phyloP scores from a whole-genome alignment of 1,139 yeast genomes.

The Geotrichum restrictum region DNA sequence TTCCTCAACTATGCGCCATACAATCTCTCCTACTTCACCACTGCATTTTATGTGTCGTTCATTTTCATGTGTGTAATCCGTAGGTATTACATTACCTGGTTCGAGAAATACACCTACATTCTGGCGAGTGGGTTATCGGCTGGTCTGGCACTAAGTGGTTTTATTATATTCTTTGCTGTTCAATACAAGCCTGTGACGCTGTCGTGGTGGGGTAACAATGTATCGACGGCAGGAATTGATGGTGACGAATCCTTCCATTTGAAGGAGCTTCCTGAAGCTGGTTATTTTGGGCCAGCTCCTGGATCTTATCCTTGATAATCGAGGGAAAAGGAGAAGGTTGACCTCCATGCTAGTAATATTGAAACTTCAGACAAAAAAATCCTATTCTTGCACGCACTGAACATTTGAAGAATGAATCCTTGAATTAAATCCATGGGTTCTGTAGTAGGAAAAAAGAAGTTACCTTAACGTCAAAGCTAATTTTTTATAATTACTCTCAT shows the following conservation, averaged over 20 bases:
- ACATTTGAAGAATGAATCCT: too few relatives aligned
- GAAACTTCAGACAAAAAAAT: too few relatives aligned
- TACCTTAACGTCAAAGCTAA: too few relatives aligned
- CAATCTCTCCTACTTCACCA: constrained; percentile 49
- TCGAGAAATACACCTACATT: constrained; percentile 52
- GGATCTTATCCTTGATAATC: constrained; percentile 24
- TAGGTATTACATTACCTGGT: constrained; percentile 47
- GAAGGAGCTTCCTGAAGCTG: constrained; percentile 39
- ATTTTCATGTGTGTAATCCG: constrained; percentile 53
- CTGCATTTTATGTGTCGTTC: constrained; percentile 50
- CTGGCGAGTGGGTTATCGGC: constrained; percentile 54
- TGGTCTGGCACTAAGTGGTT: constrained; percentile 51
- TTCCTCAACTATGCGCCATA: constrained; percentile 41
- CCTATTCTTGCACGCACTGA: too few relatives aligned
- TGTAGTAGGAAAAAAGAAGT: too few relatives aligned
- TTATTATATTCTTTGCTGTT: constrained; percentile 49
- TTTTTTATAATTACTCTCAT: too few relatives aligned
- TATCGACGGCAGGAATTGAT: constrained; percentile 45
- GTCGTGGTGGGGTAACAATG: constrained; percentile 60
- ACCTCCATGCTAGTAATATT: too few relatives aligned
- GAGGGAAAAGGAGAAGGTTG: neutral
- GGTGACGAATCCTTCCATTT: constrained; percentile 40
- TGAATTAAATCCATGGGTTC: too few relatives aligned
- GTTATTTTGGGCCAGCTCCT: constrained; percentile 46
- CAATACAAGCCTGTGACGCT: constrained; percentile 42